phyloP scores from a whole-genome alignment of 371 early-diverging fungal genomes.

The Coemansia sp. region DNA sequence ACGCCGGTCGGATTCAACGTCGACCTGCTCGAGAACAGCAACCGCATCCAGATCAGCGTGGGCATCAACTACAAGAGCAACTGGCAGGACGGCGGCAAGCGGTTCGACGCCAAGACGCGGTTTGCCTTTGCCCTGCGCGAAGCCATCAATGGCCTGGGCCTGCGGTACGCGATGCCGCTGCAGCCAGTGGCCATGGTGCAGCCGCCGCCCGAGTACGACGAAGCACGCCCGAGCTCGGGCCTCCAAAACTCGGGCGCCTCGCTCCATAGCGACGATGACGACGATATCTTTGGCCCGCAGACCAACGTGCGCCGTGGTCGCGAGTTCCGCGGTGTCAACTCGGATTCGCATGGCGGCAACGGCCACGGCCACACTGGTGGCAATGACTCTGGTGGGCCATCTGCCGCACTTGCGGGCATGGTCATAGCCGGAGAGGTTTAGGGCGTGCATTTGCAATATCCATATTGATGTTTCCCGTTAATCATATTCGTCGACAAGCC shows the following conservation, averaged over 20 bases:
- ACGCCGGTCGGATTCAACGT: slow-evolving; percentile 36
- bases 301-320: neutral
- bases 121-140: slow-evolving; percentile 47
- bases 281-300: slow-evolving; percentile 27
- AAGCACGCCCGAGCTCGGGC: neutral
- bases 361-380: neutral
- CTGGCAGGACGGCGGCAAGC: slow-evolving; percentile 49
- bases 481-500: too few relatives aligned
- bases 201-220: slow-evolving; percentile 41
- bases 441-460: too few relatives aligned
- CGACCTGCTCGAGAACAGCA: slow-evolving; percentile 42
- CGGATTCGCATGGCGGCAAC: neutral
- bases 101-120: slow-evolving; percentile 24
- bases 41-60: slow-evolving; percentile 42
- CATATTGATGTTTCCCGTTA: too few relatives aligned
- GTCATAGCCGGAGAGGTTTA: too few relatives aligned
- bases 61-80: slow-evolving; percentile 50
- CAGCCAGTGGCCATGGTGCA: slow-evolving; percentile 44
- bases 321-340: neutral
- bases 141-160: slow-evolving; percentile 41
- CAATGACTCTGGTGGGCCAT: neutral
- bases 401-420: slow-evolving; percentile 11
- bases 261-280: slow-evolving; percentile 14
- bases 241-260: neutral
- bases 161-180: slow-evolving; percentile 36